Evolutionary conservation across 1,284 basidiomycete species (phyloP).

Genomic region (Trichosporon faecale): DNA sequence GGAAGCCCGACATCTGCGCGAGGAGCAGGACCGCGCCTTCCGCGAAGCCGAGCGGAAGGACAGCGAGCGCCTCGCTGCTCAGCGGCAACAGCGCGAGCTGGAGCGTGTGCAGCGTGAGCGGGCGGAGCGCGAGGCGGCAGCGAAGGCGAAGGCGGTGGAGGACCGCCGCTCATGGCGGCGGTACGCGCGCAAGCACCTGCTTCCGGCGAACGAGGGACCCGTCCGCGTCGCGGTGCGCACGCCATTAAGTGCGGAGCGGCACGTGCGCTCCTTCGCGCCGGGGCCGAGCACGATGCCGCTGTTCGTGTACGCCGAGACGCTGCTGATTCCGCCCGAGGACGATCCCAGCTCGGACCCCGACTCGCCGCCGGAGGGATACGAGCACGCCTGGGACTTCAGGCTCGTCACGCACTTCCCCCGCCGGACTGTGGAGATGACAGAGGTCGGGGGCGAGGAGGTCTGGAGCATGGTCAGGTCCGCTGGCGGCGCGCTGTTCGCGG

Average conservation of each 20-base stretch:
- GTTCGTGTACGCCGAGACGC: conserved; percentile 49
- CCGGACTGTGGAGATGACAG: conserved; percentile 36
- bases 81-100: conserved; percentile 31
- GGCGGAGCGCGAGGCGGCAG: conserved; percentile 45
- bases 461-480: conserved; percentile 44
- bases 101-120: conserved; percentile 28
- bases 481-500: conserved; percentile 49
- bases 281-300: conserved; percentile 33
- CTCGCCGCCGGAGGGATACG: conserved; percentile 38
- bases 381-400: conserved; percentile 35
- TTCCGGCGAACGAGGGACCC: conserved; percentile 31
- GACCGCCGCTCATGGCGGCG: conserved; percentile 40
- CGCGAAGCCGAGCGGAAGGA: conserved; percentile 65
- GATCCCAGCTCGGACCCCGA: conserved; percentile 33
- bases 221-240: conserved; percentile 42
- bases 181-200: conserved; percentile 44
- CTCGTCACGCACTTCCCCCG: conserved; percentile 48
- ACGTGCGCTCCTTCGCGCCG: conserved; percentile 37
- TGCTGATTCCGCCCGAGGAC: conserved; percentile 36
- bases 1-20: conserved; percentile 66
- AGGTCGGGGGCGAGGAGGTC: conserved; percentile 33
- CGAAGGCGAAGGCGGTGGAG: conserved; percentile 23
- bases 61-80: conserved; percentile 54
- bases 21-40: conserved; percentile 79
- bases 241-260: conserved; percentile 37